Evolutionary conservation across 2,329 filamentous ascomycete species (phyloP).

Genomic region (Alternaria sp.): DNA sequence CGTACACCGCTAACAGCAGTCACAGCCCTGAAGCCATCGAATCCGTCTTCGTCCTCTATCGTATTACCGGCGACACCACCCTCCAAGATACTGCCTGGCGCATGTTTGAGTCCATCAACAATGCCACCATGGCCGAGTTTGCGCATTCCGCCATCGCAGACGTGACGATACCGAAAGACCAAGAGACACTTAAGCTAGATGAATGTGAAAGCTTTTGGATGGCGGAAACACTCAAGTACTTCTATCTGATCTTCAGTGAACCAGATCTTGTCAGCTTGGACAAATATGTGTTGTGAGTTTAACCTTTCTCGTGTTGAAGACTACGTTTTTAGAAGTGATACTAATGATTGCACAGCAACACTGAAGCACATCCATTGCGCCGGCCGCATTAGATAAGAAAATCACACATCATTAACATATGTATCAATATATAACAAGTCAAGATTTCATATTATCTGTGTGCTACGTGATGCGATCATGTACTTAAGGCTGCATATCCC

Average conservation of each 20-base stretch:
- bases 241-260: slow-evolving; percentile 80
- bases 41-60: slow-evolving; percentile 88
- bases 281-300: slow-evolving; percentile 66
- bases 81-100: slow-evolving; percentile 87
- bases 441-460: background rate
- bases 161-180: slow-evolving; percentile 58
- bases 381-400: slow-evolving; percentile 34
- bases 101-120: slow-evolving; percentile 80
- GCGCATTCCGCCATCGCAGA: slow-evolving; percentile 77
- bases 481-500: background rate
- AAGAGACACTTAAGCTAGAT: slow-evolving; percentile 42
- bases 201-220: slow-evolving; percentile 80
- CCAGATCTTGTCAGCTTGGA: slow-evolving; percentile 73
- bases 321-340: background rate
- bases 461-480: background rate
- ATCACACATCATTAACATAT: background rate
- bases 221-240: slow-evolving; percentile 92
- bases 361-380: slow-evolving; percentile 63
- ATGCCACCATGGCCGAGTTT: slow-evolving; percentile 69
- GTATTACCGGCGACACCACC: slow-evolving; percentile 78
- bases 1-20: background rate
- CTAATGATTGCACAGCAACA: slow-evolving; percentile 51
- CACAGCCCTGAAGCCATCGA: slow-evolving; percentile 84
- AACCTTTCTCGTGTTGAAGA: background rate
- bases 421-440: background rate